Evolutionary conservation across 2,329 filamentous ascomycete genomes (phyloP).

Genomic region (Davidsoniella virescens): DNA sequence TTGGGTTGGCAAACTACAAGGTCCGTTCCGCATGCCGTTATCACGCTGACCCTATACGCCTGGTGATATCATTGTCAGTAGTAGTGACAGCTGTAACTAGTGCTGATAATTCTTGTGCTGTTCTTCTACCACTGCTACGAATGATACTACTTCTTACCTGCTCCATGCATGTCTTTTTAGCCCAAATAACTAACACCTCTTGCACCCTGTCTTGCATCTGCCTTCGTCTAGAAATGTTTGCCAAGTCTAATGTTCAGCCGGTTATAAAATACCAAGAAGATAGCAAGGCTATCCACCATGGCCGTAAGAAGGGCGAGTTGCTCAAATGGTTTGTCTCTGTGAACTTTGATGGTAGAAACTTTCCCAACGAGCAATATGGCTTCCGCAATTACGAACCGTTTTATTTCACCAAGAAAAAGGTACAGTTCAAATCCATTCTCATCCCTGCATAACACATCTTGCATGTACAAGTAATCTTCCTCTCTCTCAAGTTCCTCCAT

Average conservation of each 20-base stretch:
- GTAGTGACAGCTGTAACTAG: too few relatives aligned
- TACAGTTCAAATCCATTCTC: slow-evolving; percentile 7
- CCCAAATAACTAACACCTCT: background rate
- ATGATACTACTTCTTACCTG: background rate
- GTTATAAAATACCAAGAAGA: background rate
- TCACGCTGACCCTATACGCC: too few relatives aligned
- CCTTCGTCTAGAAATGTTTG: background rate
- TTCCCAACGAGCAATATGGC: slow-evolving; percentile 22
- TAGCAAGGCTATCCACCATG: background rate
- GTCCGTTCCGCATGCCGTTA: background rate
- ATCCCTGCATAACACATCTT: too few relatives aligned
- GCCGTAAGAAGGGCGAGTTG: background rate
- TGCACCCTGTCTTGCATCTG: background rate
- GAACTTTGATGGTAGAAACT: slow-evolving; percentile 8
- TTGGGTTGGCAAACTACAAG: slow-evolving; percentile 5
- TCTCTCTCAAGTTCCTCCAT: background rate
- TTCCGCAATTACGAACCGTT: slow-evolving; percentile 18
- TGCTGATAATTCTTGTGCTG: background rate
- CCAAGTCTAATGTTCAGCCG: background rate
- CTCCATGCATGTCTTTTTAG: too few relatives aligned
- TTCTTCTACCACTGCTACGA: background rate
- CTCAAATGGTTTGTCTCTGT: background rate
- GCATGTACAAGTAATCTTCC: background rate
- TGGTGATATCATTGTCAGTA: too few relatives aligned
- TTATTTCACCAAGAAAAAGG: slow-evolving; percentile 32